Conservation (phyloP, 2,329 filamentous ascomycete genomes). For the Dactylellina drechsleri region DNA sequence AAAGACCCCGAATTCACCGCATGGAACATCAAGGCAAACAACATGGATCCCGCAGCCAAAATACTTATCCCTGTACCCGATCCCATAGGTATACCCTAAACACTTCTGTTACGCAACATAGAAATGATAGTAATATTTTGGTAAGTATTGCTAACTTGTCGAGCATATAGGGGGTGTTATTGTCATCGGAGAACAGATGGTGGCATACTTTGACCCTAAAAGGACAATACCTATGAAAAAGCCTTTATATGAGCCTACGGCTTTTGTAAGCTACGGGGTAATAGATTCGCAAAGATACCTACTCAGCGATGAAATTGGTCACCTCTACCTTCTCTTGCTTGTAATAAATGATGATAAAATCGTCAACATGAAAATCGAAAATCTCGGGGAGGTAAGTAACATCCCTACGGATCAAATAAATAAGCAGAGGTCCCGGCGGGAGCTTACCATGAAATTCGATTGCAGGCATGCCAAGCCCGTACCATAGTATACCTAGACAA, state of each 20-base stretch:
- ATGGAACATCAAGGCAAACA: conserved; percentile 67
- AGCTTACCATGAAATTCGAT: conserved; percentile 68
- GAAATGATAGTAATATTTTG: neutral
- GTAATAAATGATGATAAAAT: conserved; percentile 74
- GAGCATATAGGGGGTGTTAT: conserved; percentile 71
- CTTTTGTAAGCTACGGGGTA: conserved; percentile 91
- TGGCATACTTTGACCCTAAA: conserved; percentile 74
- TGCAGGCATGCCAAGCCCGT: conserved; percentile 43
- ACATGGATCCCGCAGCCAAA: conserved; percentile 69
- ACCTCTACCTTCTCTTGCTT: conserved; percentile 84
- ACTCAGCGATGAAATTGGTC: conserved; percentile 91
- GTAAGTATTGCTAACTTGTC: neutral
- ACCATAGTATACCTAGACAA: conserved; percentile 77
- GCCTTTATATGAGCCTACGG: conserved; percentile 75
- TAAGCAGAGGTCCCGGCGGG: conserved; percentile 21
- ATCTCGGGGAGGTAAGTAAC: conserved; percentile 67
- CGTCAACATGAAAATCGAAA: conserved; percentile 75
- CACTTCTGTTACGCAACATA: neutral
- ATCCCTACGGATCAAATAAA: neutral
- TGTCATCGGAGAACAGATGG: conserved; percentile 79
- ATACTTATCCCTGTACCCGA: conserved; percentile 73
- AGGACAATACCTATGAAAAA: conserved; percentile 72
- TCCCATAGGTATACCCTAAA: conserved; percentile 39
- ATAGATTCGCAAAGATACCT: conserved; percentile 84
- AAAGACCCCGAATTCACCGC: conserved; percentile 62